Conservation (phyloP, 768 basidiomycete genomes). For the Collybiopsis confluens region DNA sequence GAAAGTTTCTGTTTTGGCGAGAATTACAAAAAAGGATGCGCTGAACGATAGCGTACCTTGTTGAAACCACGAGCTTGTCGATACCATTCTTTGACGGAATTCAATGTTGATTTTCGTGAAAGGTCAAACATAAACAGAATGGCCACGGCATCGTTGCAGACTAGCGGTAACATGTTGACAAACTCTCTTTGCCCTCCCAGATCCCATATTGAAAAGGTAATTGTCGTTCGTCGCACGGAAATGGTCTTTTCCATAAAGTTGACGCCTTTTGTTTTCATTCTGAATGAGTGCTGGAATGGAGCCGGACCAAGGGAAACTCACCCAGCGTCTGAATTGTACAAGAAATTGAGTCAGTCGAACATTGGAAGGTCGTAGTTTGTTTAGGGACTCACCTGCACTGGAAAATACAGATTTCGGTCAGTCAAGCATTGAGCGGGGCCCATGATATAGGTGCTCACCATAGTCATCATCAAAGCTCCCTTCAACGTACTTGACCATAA, state of each 20-base stretch:
- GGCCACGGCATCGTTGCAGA: constrained; percentile 99
- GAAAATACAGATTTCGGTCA: too few relatives aligned
- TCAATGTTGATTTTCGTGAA: constrained; percentile 93
- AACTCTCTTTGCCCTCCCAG: constrained; percentile 96
- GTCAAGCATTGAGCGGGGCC: too few relatives aligned
- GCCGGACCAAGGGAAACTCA: too few relatives aligned
- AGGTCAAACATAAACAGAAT: constrained; percentile 99
- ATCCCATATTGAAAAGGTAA: constrained; percentile 99
- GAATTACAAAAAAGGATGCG: neutral
- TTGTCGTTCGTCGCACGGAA: constrained; percentile 94
- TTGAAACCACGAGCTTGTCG: constrained; percentile 98
- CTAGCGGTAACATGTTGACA: constrained; percentile 97
- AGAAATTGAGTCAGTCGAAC: too few relatives aligned
- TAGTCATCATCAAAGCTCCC: constrained; percentile 99
- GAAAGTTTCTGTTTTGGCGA: neutral
- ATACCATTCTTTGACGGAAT: constrained; percentile 99
- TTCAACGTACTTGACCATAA: constrained; percentile 99
- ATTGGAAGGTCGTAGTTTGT: too few relatives aligned
- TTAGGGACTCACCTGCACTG: too few relatives aligned
- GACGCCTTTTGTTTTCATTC: constrained; percentile 53
- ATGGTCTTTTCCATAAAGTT: constrained; percentile 99
- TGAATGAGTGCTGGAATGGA: too few relatives aligned
- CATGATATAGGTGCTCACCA: too few relatives aligned
- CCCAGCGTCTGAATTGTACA: constrained; percentile 99
- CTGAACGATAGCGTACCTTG: constrained; percentile 57